Evolutionary conservation across 176 grass and related monocot species (phyloP).

Genomic region (Musa troglodytarum): DNA sequence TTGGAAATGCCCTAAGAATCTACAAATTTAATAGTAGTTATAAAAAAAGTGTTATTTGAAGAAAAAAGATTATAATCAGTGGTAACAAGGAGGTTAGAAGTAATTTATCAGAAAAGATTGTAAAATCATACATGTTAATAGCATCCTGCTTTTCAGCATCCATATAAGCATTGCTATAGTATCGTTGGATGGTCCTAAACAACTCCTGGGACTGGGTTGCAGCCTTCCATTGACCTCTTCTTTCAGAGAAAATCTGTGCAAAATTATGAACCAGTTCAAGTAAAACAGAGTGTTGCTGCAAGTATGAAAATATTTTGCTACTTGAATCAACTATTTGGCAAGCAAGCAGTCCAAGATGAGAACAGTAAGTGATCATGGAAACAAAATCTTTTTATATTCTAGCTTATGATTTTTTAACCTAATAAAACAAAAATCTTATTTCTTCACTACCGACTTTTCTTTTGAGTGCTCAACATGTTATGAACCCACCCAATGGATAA

Average conservation of each 20-base stretch:
- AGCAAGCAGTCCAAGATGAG: neutral
- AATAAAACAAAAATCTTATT: too few relatives aligned
- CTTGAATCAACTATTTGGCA: neutral
- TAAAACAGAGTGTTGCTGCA: neutral
- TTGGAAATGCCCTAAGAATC: conserved; percentile 93
- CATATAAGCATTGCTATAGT: conserved; percentile 90
- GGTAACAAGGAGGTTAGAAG: neutral
- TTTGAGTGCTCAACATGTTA: too few relatives aligned
- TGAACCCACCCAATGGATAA: too few relatives aligned
- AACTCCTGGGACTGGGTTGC: conserved; percentile 96
- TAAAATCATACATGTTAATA: conserved; percentile 85
- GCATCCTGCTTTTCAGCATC: conserved; percentile 97
- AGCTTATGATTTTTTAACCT: too few relatives aligned
- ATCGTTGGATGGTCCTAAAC: conserved; percentile 85
- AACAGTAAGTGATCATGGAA: too few relatives aligned
- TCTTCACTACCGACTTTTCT: too few relatives aligned
- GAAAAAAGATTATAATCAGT: neutral
- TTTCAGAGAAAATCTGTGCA: conserved; percentile 83
- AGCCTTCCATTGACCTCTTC: conserved; percentile 90
- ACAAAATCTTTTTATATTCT: too few relatives aligned
- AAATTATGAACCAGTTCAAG: neutral
- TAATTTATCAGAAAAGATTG: neutral
- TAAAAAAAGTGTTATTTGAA: neutral
- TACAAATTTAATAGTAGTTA: conserved; percentile 20
- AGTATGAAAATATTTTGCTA: neutral